phyloP scores from a whole-genome alignment of 495 filamentous ascomycete species.

The Aspergillus sclerotioniger region DNA sequence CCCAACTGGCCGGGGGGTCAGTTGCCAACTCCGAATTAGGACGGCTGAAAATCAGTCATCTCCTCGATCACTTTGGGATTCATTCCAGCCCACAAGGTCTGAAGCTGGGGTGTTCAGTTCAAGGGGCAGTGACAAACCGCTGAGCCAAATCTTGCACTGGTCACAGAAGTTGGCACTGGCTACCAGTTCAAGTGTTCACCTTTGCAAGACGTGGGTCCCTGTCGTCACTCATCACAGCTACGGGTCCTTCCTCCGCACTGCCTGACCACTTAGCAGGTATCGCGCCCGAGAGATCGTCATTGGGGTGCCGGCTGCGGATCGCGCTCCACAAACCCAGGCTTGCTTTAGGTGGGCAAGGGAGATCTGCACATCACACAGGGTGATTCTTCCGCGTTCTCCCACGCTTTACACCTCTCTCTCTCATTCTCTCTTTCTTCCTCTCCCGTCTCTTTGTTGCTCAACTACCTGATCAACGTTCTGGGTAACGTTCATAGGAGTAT shows the following conservation, averaged over 20 bases:
- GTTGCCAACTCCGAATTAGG: not conserved
- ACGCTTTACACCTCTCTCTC: not conserved
- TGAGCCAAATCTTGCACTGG: too few relatives aligned
- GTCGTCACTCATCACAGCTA: not conserved
- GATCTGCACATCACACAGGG: not conserved
- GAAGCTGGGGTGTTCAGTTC: not conserved
- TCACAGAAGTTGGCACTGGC: not conserved
- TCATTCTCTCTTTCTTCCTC: not conserved
- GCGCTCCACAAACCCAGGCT: not conserved
- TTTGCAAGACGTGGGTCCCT: not conserved
- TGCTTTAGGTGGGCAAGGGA: not conserved
- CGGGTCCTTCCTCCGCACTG: not conserved
- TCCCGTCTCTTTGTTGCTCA: not conserved
- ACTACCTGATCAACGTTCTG: not conserved
- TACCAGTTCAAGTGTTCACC: not conserved
- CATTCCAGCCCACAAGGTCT: not conserved
- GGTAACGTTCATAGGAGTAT: not conserved
- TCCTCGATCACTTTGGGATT: not conserved
- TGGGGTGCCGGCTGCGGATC: not conserved
- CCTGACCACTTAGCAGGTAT: not conserved
- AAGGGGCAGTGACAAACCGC: too few relatives aligned
- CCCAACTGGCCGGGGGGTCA: too few relatives aligned
- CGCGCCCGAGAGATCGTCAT: not conserved
- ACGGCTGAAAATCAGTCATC: not conserved
- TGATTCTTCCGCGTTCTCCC: not conserved